Evolutionary conservation across 1,284 basidiomycete species (phyloP).

Genomic region (Volvariella volvacea): DNA sequence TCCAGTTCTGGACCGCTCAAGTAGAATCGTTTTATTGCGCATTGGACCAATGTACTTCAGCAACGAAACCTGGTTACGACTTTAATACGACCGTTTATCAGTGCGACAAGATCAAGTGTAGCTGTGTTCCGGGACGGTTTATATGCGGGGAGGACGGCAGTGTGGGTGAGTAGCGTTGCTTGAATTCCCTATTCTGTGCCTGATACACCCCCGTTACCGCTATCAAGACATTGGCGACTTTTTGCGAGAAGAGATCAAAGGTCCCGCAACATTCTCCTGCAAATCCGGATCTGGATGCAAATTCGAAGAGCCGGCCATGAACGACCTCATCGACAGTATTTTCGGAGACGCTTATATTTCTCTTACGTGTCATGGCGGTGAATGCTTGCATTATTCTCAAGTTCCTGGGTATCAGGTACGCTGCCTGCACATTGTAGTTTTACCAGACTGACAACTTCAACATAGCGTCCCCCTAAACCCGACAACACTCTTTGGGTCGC

Average conservation of each 20-base stretch:
- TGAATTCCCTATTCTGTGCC: neutral
- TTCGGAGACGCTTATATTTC: constrained; percentile 92
- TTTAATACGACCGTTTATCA: constrained; percentile 70
- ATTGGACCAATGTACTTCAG: constrained; percentile 60
- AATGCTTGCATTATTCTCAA: constrained; percentile 90
- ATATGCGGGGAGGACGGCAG: constrained; percentile 95
- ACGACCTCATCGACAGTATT: constrained; percentile 86
- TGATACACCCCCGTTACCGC: neutral
- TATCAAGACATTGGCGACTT: constrained; percentile 88
- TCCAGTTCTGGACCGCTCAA: constrained; percentile 96
- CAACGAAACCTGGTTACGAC: constrained; percentile 48
- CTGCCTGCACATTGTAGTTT: constrained; percentile 7
- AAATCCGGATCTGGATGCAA: constrained; percentile 69
- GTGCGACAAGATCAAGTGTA: constrained; percentile 83
- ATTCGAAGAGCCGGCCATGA: constrained; percentile 97
- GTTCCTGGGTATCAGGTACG: constrained; percentile 86
- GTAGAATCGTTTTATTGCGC: constrained; percentile 96
- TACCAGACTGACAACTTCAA: neutral
- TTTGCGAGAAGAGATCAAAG: constrained; percentile 83
- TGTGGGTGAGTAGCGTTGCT: constrained; percentile 59
- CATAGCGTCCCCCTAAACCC: constrained; percentile 69
- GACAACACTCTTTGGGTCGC: constrained; percentile 81
- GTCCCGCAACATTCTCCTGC: constrained; percentile 87
- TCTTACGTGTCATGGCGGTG: constrained; percentile 82
- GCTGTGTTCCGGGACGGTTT: constrained; percentile 88